A percentile compares a stretch with the other conserved stretches of the same genome.
These are phyloP conservation scores for Lentinus brumalis DNA, from an alignment of 768 basidiomycete species.

Conservation along the genomic window DNA sequence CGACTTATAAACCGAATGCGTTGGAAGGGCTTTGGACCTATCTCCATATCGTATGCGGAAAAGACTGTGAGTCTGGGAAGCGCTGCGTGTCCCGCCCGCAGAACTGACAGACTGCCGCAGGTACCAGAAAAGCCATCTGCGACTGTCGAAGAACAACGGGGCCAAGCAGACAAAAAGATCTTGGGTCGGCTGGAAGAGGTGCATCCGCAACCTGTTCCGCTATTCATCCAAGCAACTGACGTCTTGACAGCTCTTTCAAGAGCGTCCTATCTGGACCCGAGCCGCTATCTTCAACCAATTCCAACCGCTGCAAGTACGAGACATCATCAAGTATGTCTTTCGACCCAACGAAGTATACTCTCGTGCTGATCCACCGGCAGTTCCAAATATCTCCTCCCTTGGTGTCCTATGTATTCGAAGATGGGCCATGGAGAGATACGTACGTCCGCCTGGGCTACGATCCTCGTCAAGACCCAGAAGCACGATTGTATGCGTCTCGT, in stretches of 20 bases:
- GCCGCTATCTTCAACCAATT: conserved; percentile 84
- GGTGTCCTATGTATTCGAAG: conserved; percentile 86
- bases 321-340: conserved; percentile 69
- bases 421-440: conserved; percentile 93
- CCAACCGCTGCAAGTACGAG: conserved; percentile 60
- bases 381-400: conserved; percentile 78
- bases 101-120: conserved; percentile 33
- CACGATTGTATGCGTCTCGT: conserved; percentile 66
- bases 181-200: conserved; percentile 59
- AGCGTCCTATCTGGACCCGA: conserved; percentile 90
- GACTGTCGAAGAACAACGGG: conserved; percentile 60
- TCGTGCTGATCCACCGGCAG: conserved; percentile 39
- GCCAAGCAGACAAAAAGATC: conserved; percentile 55
- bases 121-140: conserved; percentile 68
- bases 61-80: conserved; percentile 35
- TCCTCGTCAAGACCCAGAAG: conserved; percentile 71
- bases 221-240: background rate
- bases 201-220: conserved; percentile 10
- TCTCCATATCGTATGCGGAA: conserved; percentile 69
- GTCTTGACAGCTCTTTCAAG: conserved; percentile 58
- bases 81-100: conserved; percentile 22
- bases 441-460: conserved; percentile 88
- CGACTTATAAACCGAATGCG: conserved; percentile 83
- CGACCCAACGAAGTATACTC: background rate
- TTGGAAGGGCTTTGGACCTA: conserved; percentile 84